Base-by-base conservation (phyloP, 208 protist genomes). In the Naegleria lovaniensis region DNA sequence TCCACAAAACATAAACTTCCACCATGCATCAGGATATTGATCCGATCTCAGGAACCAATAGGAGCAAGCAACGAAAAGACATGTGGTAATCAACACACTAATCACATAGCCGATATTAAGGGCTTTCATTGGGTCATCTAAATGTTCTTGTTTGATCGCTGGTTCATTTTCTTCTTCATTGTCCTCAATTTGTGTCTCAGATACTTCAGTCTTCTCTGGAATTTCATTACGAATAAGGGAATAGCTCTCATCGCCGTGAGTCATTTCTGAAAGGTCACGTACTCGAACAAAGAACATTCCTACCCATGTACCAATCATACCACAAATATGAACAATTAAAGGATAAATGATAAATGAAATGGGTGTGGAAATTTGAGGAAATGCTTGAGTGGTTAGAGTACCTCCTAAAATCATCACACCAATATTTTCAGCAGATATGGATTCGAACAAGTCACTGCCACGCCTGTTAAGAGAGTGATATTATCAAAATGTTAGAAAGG, bases 401-500 rank as follows among this genome's bases (percentile, higher is more conserved):
- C 52, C 85, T 52, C 22, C 91, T 39, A 92, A 90, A 83, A 92
- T 92, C 91, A 92, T 92, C 11, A 90, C 91, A 55, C 91, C 91
- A 36, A 92, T 85, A 59, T 92, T 92, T 79, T 91, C 86, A 38
- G 89, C 95, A 29, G 93, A 94, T 89, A 93, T 95, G 36, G 94
- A 96, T 67, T 97, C 95, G 92, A 96, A 96, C 39, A 96, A 59
- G 90, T 96, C 95, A 48, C 95, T 94, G n/a, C 95, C 95, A 36
- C 86, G 19, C 36, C n/a, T n/a, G 11, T 16, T 16, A 58, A 58
- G 16, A 22, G 6, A 58, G 16, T 58, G 52, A 58, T 22, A 58
- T 58, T 58, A 58, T 58, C 11, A 58, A 58, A n/a, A n/a, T n/a
- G n/a, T n/a, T n/a, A n/a, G n/a, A n/a, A n/a, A n/a, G n/a, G n/a